A percentile compares a stretch with the other conserved stretches of the same genome.
These are phyloP conservation scores for Melanopsichium pennsylvanicum DNA, from an alignment of 1,284 basidiomycete genomes.

Conservation along the genomic window DNA sequence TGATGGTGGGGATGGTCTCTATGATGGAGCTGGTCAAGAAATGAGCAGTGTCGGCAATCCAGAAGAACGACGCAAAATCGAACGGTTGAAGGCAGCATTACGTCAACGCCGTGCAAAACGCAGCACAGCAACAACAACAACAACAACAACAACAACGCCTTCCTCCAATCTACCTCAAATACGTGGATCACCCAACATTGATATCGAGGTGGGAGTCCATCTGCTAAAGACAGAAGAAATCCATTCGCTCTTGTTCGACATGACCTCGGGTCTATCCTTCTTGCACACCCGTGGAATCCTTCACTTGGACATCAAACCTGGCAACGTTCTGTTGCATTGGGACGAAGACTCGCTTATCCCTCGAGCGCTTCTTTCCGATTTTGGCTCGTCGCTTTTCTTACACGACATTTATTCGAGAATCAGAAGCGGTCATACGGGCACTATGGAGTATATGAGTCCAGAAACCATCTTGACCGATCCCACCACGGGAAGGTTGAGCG, in stretches of 20 bases:
- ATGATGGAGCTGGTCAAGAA: neutral
- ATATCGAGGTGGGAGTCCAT: conserved; percentile 42
- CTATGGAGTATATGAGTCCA: conserved; percentile 78
- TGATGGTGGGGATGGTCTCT: neutral
- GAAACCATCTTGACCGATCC: conserved; percentile 74
- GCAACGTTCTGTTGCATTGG: conserved; percentile 89
- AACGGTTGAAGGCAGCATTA: conserved; percentile 45
- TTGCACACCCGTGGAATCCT: conserved; percentile 69
- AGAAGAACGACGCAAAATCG: conserved; percentile 22
- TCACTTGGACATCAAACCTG: conserved; percentile 90
- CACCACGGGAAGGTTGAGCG: conserved; percentile 72
- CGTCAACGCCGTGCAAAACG: conserved; percentile 36
- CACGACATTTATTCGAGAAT: conserved; percentile 53
- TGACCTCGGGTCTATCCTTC: conserved; percentile 56
- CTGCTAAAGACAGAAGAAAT: conserved; percentile 60
- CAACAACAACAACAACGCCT: neutral
- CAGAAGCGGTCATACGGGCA: conserved; percentile 86
- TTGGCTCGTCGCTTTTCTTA: conserved; percentile 77
- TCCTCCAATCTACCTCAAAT: neutral
- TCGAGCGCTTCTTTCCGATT: conserved; percentile 86
- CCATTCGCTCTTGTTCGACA: conserved; percentile 53
- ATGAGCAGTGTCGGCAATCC: neutral
- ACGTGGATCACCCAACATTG: neutral
- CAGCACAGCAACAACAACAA: no score
- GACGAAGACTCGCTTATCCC: conserved; percentile 83